Percentiles rank a stretch among this genome's conserved stretches.
phyloP scores from a whole-genome alignment of 495 filamentous ascomycete genomes.

The Aspergillus homomorphus region DNA sequence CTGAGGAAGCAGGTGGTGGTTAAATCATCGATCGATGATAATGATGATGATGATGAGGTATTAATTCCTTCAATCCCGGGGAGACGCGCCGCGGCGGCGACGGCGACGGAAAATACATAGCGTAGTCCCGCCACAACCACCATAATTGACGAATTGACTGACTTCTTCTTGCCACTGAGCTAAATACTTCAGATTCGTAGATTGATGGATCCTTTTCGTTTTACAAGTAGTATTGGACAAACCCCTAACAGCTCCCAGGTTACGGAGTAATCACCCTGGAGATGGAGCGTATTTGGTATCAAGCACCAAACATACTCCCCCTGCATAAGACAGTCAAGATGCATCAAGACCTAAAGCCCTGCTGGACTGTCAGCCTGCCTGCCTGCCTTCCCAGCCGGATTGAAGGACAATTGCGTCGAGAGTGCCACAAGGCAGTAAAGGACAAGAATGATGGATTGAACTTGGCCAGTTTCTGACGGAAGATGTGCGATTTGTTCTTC shows the following conservation, averaged over 20 bases:
- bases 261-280: too few relatives aligned
- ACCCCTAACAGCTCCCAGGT: too few relatives aligned
- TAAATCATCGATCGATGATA: not conserved
- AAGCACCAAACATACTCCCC: too few relatives aligned
- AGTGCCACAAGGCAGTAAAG: not conserved
- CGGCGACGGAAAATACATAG: not conserved
- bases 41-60: not conserved
- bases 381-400: not conserved
- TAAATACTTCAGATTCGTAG: too few relatives aligned
- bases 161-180: too few relatives aligned
- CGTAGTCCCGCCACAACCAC: not conserved
- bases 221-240: too few relatives aligned
- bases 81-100: not conserved
- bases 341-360: constrained; percentile 5
- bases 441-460: not conserved
- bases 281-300: too few relatives aligned
- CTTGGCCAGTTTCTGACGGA: not conserved
- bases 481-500: constrained; percentile 1
- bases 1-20: too few relatives aligned
- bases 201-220: too few relatives aligned
- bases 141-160: not conserved
- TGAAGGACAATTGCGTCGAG: not conserved
- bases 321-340: not conserved
- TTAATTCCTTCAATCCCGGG: not conserved
- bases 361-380: constrained; percentile 2